These are phyloP conservation scores for Candida succiphila DNA, from an alignment of 805 yeast genomes.

Conservation along the genomic window DNA sequence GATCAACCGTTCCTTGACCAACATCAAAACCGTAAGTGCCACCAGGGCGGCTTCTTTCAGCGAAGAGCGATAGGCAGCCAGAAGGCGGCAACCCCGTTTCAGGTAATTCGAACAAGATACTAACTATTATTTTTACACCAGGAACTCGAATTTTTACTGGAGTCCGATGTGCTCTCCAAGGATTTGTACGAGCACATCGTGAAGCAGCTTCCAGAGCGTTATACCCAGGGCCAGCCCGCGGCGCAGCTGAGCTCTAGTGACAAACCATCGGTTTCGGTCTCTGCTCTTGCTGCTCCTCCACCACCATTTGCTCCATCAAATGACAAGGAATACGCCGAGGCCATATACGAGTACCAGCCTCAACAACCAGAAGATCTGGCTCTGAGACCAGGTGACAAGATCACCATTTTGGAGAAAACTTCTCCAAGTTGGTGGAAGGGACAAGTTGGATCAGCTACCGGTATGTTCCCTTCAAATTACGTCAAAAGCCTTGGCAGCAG, in stretches of 20 bases:
- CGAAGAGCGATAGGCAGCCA: no score
- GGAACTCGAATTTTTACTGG: conserved; percentile 72
- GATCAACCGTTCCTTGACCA: conserved; percentile 71
- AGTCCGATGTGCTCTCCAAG: conserved; percentile 61
- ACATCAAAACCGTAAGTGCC: conserved; percentile 43
- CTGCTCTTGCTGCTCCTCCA: conserved; percentile 5
- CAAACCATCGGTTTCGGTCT: conserved; percentile 2
- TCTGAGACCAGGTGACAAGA: conserved; percentile 55
- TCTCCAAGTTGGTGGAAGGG: conserved; percentile 95
- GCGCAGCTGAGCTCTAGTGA: conserved; percentile 23
- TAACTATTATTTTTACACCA: conserved; percentile 7
- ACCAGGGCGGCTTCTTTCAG: not conserved
- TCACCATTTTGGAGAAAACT: conserved; percentile 61
- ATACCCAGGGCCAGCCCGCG: conserved; percentile 39
- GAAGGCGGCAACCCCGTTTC: no score
- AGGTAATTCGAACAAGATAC: no score
- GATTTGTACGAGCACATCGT: conserved; percentile 41
- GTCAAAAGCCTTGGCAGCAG: conserved; percentile 39
- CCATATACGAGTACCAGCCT: conserved; percentile 64
- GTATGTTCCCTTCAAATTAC: conserved; percentile 88
- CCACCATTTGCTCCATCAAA: not conserved
- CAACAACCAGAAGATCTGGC: conserved; percentile 69
- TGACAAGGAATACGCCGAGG: conserved; percentile 42
- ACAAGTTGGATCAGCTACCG: conserved; percentile 42
- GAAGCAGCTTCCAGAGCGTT: conserved; percentile 46